Evolutionary conservation across 192 early-diverging fungal species (phyloP).

Genomic region (Backusella psychrophila): DNA sequence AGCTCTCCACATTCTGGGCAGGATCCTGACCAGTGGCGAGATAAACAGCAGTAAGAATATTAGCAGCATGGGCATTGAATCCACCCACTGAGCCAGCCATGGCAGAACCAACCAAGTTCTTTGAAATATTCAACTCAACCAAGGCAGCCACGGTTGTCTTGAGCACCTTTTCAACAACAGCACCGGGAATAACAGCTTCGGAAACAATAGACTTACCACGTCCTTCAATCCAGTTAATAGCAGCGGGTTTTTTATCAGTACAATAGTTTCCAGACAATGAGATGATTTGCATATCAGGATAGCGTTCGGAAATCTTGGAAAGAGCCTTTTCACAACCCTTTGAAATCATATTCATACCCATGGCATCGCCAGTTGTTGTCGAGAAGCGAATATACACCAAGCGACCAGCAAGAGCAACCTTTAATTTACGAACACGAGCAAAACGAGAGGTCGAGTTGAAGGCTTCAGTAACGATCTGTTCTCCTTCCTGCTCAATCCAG

Average conservation of each 20-base stretch:
- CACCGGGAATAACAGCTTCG: slow-evolving; percentile 80
- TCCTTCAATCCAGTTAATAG: slow-evolving; percentile 97
- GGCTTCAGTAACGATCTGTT: slow-evolving; percentile 59
- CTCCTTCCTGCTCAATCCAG: slow-evolving; percentile 74
- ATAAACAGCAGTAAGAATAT: slow-evolving; percentile 87
- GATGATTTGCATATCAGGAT: slow-evolving; percentile 75
- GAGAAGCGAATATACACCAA: slow-evolving; percentile 87
- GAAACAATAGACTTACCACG: slow-evolving; percentile 91
- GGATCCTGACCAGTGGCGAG: slow-evolving; percentile 95
- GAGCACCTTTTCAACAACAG: slow-evolving; percentile 74
- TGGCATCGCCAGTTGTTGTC: slow-evolving; percentile 91
- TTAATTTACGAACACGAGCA: slow-evolving; percentile 78
- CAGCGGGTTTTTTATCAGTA: slow-evolving; percentile 94
- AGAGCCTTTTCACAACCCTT: slow-evolving; percentile 90
- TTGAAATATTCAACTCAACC: slow-evolving; percentile 78
- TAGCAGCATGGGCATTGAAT: slow-evolving; percentile 94
- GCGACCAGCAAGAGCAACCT: slow-evolving; percentile 80
- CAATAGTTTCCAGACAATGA: slow-evolving; percentile 93
- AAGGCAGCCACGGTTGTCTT: slow-evolving; percentile 83
- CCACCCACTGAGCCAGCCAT: slow-evolving; percentile 93
- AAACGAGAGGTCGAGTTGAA: slow-evolving; percentile 92
- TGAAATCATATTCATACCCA: slow-evolving; percentile 99
- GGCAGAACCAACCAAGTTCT: slow-evolving; percentile 91
- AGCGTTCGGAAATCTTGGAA: slow-evolving; percentile 54
- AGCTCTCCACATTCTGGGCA: slow-evolving; percentile 93